Base-by-base conservation (phyloP, 202 grass and related monocot species). In the Setaria italica region DNA sequence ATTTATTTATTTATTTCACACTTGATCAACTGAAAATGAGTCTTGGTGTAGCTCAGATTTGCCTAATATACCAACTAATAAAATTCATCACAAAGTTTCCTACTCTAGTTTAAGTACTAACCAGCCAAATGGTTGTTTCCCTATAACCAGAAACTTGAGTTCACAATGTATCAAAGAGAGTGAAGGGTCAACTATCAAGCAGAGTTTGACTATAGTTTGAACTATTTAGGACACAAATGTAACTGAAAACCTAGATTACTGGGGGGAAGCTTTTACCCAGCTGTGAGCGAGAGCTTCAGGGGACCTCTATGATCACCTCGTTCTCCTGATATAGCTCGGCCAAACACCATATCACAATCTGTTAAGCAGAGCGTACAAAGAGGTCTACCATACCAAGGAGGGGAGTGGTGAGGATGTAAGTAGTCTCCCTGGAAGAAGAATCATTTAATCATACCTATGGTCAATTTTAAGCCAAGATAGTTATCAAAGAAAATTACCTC, bases 321-420 rank as follows among this genome's bases (percentile, higher is more conserved):
- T 84, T 99, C 94, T 78, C 67, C 85, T 63, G 55, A 79, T 66
- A 96, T 88, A 46, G 70, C 73, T 86, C 92, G 91, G 21, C 97
- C 97, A 83, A 91, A 99, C 21, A 99, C 86, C 81, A 99, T 91
- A 66, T 99, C 97, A 91, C 97, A 99, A 43, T 99, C 93, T 19
- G 97, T 94, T 74, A 99, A 67, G 75, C 92, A 99, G 30, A 99
- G 84, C 7, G 85, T 94, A 94, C 88, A 96, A 91, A 99, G 67
- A 65, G 93, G 97, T 73, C 86, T 94, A 68, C 97, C 97, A 72
- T 94, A 99, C 91, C 85, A 96, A 80, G 87, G 33, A 41, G 97
- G 88, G 55, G 80, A 86, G 1, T 87, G 80, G 59, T 94, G 37
- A 83, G 97, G 97, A 71, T 91, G 93, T 72, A 90, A 94, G 87